Base-by-base conservation (phyloP, 139 green algal genomes). In the Chlamydomonas eustigma region DNA sequence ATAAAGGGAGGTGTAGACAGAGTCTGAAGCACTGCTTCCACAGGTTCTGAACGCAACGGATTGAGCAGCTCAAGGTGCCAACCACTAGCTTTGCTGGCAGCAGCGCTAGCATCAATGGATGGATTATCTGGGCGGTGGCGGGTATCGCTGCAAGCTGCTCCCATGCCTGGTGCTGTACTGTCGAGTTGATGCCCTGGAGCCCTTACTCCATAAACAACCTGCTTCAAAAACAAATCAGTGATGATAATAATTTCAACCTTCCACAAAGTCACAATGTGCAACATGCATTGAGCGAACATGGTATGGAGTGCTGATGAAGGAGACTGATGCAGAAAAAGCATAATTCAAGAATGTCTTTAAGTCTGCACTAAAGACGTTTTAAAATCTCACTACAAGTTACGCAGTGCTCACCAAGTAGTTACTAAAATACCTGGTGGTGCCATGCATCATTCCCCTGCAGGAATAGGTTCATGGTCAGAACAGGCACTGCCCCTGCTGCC, bases 341-440 rank as follows among this genome's bases (percentile, higher is more conserved):
- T n/a, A n/a, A n/a, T n/a, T n/a, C n/a, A n/a, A n/a, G n/a, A n/a
- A n/a, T n/a, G n/a, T n/a, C n/a, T n/a, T n/a, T n/a, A n/a, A n/a
- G n/a, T n/a, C n/a, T n/a, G n/a, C n/a, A n/a, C n/a, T n/a, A n/a
- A n/a, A n/a, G n/a, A n/a, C n/a, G n/a, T n/a, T n/a, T n/a, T n/a
- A n/a, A n/a, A n/a, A n/a, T n/a, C n/a, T n/a, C n/a, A n/a, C n/a
- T n/a, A n/a, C n/a, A n/a, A n/a, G n/a, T n/a, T n/a, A n/a, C n/a
- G n/a, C n/a, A n/a, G n/a, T n/a, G n/a, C n/a, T n/a, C n/a, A n/a
- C n/a, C n/a, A n/a, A n/a, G n/a, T n/a, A n/a, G n/a, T n/a, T n/a
- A n/a, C n/a, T n/a, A n/a, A n/a, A 68, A 6, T 31, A 68, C 52
- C 52, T 68, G 52, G 22, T 68, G 52, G 52, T 68, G 52, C 52